Evolutionary conservation across 2,329 filamentous ascomycete genomes (phyloP).

Genomic region (Myriosclerotinia duriaeana): DNA sequence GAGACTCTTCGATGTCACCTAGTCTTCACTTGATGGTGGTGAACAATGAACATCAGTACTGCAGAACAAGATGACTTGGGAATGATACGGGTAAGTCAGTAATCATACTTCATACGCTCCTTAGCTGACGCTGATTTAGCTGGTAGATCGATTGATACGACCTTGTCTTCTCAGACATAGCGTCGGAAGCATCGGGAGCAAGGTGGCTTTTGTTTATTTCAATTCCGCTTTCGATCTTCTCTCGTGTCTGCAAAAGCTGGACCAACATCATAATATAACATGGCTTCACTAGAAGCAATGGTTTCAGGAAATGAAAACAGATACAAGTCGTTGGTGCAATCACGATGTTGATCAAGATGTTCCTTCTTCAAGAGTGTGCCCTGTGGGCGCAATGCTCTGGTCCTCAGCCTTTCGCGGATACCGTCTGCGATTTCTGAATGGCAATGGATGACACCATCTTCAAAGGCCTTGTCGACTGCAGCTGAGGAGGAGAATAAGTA

Average conservation of each 20-base stretch:
- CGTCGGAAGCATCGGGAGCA: background rate
- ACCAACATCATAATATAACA: too few relatives aligned
- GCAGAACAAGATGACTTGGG: background rate
- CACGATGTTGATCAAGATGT: too few relatives aligned
- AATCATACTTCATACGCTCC: background rate
- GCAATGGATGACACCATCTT: background rate
- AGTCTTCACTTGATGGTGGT: background rate
- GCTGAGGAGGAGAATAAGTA: background rate
- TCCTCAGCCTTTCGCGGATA: background rate
- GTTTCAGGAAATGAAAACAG: too few relatives aligned
- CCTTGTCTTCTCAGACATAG: background rate
- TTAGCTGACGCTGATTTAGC: background rate
- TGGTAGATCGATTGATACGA: background rate
- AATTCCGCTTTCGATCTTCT: too few relatives aligned
- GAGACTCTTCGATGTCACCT: background rate
- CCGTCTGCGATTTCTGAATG: background rate
- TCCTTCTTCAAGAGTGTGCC: too few relatives aligned
- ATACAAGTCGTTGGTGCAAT: too few relatives aligned
- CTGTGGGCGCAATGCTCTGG: too few relatives aligned
- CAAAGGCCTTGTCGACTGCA: too few relatives aligned
- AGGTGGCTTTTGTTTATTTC: background rate
- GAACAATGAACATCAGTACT: background rate
- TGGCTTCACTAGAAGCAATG: too few relatives aligned
- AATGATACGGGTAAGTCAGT: too few relatives aligned
- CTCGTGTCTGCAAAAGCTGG: too few relatives aligned